Percentiles rank a stretch among this genome's conserved stretches.
Evolutionary conservation across 2,329 filamentous ascomycete genomes (phyloP).

Genomic region (Alternaria ventricosa): DNA sequence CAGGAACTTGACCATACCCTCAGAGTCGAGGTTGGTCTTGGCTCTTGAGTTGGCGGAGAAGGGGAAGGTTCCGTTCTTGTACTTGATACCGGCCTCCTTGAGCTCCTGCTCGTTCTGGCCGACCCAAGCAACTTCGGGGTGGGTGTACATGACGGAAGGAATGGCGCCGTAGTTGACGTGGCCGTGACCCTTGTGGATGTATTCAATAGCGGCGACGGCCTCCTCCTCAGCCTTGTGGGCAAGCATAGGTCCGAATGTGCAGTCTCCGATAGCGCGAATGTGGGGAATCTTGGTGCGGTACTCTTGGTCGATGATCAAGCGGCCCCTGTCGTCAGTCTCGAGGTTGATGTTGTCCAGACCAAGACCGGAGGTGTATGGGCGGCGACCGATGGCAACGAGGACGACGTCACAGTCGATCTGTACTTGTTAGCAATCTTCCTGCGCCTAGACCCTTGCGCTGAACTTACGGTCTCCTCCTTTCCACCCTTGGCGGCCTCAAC

Average conservation of each 20-base stretch:
- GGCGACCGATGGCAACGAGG: slow-evolving; percentile 93
- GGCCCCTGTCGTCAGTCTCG: slow-evolving; percentile 89
- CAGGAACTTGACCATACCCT: slow-evolving; percentile 96
- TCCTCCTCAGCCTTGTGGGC: slow-evolving; percentile 99
- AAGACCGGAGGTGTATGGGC: slow-evolving; percentile 90
- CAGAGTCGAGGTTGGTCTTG: slow-evolving; percentile 97
- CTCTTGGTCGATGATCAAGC: slow-evolving; percentile 96
- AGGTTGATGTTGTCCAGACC: slow-evolving; percentile 93
- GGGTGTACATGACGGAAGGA: slow-evolving; percentile 98
- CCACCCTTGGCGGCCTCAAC: slow-evolving; percentile 95
- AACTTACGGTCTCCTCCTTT: slow-evolving; percentile 84
- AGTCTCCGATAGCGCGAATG: slow-evolving; percentile 95
- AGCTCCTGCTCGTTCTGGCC: slow-evolving; percentile 97
- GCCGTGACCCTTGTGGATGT: slow-evolving; percentile 96
- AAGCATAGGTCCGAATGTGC: slow-evolving; percentile 97
- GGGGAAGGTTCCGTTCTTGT: slow-evolving; percentile 92
- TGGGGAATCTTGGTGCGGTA: slow-evolving; percentile 98
- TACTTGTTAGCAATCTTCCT: slow-evolving; percentile 31
- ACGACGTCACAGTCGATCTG: slow-evolving; percentile 94
- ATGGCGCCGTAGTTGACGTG: slow-evolving; percentile 99
- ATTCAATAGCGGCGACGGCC: slow-evolving; percentile 91
- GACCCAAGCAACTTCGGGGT: slow-evolving; percentile 98
- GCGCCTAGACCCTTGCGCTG: too few relatives aligned
- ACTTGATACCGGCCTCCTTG: slow-evolving; percentile 87
- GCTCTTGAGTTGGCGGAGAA: slow-evolving; percentile 98